Percentiles rank a stretch among this genome's conserved stretches.
phyloP scores from a whole-genome alignment of 192 early-diverging fungal species.

The Podila epicladia region DNA sequence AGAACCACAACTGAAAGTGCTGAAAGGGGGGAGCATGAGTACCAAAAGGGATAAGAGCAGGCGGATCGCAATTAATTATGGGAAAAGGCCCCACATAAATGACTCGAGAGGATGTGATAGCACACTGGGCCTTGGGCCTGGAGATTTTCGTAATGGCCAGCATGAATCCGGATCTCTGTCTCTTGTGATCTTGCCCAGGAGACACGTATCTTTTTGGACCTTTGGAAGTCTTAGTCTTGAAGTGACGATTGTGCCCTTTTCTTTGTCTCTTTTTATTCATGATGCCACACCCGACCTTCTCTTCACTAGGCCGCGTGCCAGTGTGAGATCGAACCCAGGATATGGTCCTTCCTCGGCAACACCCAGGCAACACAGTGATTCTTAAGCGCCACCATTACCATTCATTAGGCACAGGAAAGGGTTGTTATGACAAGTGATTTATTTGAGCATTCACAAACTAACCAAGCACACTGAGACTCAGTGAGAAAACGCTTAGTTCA shows the following conservation, averaged over 20 bases:
- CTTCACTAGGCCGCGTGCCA: not conserved
- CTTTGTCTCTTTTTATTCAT: too few species aligned
- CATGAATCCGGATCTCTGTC: constrained; percentile 44
- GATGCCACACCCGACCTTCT: not conserved
- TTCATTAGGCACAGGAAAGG: too few species aligned
- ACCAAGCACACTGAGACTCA: constrained; percentile 22
- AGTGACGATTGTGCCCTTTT: not conserved
- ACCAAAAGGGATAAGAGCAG: too few species aligned
- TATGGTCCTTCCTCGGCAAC: too few species aligned
- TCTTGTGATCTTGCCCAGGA: constrained; percentile 31
- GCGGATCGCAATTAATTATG: too few species aligned
- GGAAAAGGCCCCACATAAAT: too few species aligned
- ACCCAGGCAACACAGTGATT: too few species aligned
- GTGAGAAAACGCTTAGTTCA: constrained; percentile 23
- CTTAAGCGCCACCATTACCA: not conserved
- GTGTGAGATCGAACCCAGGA: too few species aligned
- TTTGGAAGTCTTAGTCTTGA: not conserved
- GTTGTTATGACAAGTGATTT: constrained; percentile 16
- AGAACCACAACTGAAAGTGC: too few species aligned
- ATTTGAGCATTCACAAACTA: constrained; percentile 31
- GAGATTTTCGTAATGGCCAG: constrained; percentile 3
- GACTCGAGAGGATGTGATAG: not conserved
- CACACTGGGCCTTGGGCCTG: not conserved
- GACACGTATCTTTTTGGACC: not conserved
- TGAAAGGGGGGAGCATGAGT: too few species aligned